These are phyloP conservation scores for Durusdinium trenchii DNA, from an alignment of 73 alveolate species.

Conservation along the genomic window DNA sequence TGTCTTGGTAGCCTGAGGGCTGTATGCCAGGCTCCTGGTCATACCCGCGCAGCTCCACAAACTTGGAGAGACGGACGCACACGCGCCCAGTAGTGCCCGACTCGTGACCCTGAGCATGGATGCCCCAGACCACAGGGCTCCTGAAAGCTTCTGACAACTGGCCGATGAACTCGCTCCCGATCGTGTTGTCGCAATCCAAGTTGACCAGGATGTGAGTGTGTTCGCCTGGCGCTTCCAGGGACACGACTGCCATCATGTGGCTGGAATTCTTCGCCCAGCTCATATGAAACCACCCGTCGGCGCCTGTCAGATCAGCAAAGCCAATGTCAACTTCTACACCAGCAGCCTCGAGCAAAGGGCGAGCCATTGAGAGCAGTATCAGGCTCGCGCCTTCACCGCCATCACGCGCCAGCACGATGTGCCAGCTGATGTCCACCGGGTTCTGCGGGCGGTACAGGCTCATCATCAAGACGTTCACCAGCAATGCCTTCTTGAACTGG, in stretches of 20 bases:
- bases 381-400: no score
- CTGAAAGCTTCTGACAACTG: not conserved
- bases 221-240: not conserved
- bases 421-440: no score
- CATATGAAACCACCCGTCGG: not conserved
- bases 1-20: not conserved
- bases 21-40: slow-evolving; percentile 22
- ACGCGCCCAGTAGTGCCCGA: not conserved
- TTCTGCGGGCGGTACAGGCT: no score
- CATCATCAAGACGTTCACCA: no score
- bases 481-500: no score
- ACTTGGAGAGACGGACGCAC: not conserved
- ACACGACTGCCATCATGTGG: not conserved
- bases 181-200: not conserved
- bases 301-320: not conserved
- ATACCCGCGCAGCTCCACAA: not conserved
- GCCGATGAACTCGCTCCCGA: not conserved
- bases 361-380: not conserved
- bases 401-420: no score
- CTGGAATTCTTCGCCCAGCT: slow-evolving; percentile 8
- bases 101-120: not conserved
- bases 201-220: slow-evolving; percentile 35
- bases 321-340: not conserved
- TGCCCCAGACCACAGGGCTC: not conserved
- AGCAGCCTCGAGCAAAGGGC: not conserved